These are phyloP conservation scores for Phytophthora fragariaefolia DNA, from an alignment of 352 stramenopile species.

Conservation along the genomic window DNA sequence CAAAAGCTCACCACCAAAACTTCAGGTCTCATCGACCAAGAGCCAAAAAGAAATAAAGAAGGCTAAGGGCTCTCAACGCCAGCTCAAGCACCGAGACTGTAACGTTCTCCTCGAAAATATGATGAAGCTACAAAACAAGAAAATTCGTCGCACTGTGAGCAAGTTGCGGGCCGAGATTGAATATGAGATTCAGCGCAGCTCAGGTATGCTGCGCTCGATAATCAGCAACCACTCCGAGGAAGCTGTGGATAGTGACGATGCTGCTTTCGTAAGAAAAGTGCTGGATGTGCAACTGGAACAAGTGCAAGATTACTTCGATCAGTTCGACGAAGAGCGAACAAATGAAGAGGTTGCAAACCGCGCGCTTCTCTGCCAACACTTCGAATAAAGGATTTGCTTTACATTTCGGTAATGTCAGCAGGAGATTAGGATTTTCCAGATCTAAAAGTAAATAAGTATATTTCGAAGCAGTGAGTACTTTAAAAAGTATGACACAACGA, in stretches of 20 bases:
- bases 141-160: constrained; percentile 9
- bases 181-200: constrained; percentile 20
- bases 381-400: neutral
- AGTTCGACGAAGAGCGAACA: constrained; percentile 16
- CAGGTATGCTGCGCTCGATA: constrained; percentile 29
- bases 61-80: neutral
- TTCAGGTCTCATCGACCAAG: neutral
- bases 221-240: constrained; percentile 26
- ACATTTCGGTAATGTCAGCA: neutral
- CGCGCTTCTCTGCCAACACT: constrained; percentile 12
- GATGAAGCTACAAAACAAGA: constrained; percentile 35
- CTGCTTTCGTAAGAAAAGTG: constrained; percentile 24
- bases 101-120: constrained; percentile 32
- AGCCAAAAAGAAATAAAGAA: neutral
- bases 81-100: constrained; percentile 33
- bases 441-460: too few relatives aligned
- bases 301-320: constrained; percentile 27
- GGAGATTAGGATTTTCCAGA: too few relatives aligned
- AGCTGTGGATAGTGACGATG: constrained; percentile 11
- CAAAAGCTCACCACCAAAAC: neutral
- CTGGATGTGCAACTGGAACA: constrained; percentile 27
- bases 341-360: constrained; percentile 23
- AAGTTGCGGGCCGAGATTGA: constrained; percentile 26
- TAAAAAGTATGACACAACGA: too few relatives aligned
- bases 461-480: too few relatives aligned